Conservation (phyloP, 768 basidiomycete genomes). For the Mycena venus region DNA sequence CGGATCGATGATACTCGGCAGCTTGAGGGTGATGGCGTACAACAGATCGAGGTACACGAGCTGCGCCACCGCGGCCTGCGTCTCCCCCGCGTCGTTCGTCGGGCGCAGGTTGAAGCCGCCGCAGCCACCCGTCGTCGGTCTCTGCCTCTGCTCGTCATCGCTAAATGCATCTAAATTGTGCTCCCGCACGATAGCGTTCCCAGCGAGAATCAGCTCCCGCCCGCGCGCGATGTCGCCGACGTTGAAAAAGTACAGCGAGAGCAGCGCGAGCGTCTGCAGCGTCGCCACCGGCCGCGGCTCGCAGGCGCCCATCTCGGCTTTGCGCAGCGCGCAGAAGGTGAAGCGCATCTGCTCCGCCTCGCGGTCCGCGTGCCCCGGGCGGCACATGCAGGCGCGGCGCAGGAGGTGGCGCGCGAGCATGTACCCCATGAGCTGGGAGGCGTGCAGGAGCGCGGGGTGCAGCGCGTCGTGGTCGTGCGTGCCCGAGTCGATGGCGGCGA, state of each 20-base stretch:
- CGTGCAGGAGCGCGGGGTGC: conserved; percentile 18
- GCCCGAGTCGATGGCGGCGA: not conserved
- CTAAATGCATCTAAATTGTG: conserved; percentile 1
- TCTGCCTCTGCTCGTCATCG: not conserved
- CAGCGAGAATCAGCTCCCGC: not conserved
- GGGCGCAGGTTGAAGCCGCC: not conserved
- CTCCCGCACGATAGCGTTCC: not conserved
- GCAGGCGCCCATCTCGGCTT: no score
- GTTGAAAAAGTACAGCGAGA: conserved; percentile 21
- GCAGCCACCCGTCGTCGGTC: not conserved
- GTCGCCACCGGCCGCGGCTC: not conserved
- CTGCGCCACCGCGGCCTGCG: conserved; percentile 13
- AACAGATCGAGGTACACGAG: conserved; percentile 24
- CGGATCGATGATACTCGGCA: conserved; percentile 12
- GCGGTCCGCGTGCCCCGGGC: conserved; percentile 3
- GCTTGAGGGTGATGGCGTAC: conserved; percentile 5
- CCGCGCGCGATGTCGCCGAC: conserved; percentile 21
- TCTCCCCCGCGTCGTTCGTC: not conserved
- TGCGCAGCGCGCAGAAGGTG: not conserved
- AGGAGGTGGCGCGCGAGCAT: conserved; percentile 23
- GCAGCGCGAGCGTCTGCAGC: conserved; percentile 14
- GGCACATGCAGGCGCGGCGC: not conserved
- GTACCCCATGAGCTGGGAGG: conserved; percentile 25
- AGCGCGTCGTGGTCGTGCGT: not conserved
- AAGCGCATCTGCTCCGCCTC: conserved; percentile 17